Evolutionary conservation across 345 rosid genomes (phyloP).

Genomic region (Diplotaxis tenuifolia): DNA sequence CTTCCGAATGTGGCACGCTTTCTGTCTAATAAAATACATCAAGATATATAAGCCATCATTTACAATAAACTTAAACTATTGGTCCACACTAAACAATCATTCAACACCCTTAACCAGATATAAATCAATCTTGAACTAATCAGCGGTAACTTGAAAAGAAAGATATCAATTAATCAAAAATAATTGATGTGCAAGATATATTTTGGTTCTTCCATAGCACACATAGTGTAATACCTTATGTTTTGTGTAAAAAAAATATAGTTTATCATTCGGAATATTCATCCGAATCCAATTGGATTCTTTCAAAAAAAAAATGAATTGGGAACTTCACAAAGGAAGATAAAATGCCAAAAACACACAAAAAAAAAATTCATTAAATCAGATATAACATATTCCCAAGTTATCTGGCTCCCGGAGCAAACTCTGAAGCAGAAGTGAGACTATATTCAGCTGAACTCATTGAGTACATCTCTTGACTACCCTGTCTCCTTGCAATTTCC

Average conservation of each 20-base stretch:
- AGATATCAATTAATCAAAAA: too few species aligned
- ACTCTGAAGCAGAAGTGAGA: constrained; percentile 16
- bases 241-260: background rate
- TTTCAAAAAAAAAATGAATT: background rate
- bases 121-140: too few species aligned
- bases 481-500: constrained; percentile 19
- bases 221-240: background rate
- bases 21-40: too few species aligned
- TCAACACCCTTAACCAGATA: background rate
- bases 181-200: too few species aligned
- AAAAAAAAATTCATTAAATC: too few species aligned
- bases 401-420: constrained; percentile 32
- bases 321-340: background rate
- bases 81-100: background rate
- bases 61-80: background rate
- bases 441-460: background rate
- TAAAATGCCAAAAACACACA: background rate
- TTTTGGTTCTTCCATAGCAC: background rate
- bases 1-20: too few species aligned
- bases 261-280: background rate
- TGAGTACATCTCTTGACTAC: constrained; percentile 18
- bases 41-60: background rate
- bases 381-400: too few species aligned
- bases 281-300: background rate
- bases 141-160: too few species aligned